Evolutionary conservation across 371 early-diverging fungal species (phyloP).

Genomic region (Lichtheimia ramosa): DNA sequence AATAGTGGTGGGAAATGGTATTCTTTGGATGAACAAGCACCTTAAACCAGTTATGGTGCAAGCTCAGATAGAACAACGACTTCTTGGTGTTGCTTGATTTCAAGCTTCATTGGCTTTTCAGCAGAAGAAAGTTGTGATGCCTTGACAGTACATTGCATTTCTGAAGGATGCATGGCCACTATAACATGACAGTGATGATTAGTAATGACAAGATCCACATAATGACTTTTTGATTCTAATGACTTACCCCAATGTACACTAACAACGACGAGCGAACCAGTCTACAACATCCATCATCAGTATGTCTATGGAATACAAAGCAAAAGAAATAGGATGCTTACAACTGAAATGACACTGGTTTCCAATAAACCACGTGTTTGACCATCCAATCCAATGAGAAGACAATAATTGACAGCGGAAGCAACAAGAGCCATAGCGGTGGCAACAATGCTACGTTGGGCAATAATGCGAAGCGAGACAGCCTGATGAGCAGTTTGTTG

Average conservation of each 20-base stretch:
- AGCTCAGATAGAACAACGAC: constrained; percentile 27
- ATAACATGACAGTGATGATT: not conserved
- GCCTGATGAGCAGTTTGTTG: constrained; percentile 36
- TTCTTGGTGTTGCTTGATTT: constrained; percentile 36
- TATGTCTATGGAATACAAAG: not conserved
- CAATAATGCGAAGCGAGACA: constrained; percentile 42
- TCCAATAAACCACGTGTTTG: constrained; percentile 39
- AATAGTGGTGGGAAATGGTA: too few species aligned
- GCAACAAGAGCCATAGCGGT: constrained; percentile 29
- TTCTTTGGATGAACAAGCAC: too few species aligned
- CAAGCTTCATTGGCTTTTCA: constrained; percentile 23
- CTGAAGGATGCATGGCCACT: constrained; percentile 21
- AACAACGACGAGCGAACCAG: constrained; percentile 16
- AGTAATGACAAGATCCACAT: not conserved
- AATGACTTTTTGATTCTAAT: not conserved
- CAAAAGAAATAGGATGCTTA: constrained; percentile 10
- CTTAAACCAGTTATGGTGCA: constrained; percentile 11
- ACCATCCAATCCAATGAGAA: constrained; percentile 36
- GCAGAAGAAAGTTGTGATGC: not conserved
- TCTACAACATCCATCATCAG: constrained; percentile 5
- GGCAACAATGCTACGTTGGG: constrained; percentile 46
- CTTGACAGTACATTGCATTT: constrained; percentile 16
- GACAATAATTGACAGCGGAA: constrained; percentile 37
- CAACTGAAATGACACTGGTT: constrained; percentile 30
- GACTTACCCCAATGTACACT: constrained; percentile 26